Evolutionary conservation across 2,329 filamentous ascomycete species (phyloP).

Genomic region (Aspergillus amoenus): DNA sequence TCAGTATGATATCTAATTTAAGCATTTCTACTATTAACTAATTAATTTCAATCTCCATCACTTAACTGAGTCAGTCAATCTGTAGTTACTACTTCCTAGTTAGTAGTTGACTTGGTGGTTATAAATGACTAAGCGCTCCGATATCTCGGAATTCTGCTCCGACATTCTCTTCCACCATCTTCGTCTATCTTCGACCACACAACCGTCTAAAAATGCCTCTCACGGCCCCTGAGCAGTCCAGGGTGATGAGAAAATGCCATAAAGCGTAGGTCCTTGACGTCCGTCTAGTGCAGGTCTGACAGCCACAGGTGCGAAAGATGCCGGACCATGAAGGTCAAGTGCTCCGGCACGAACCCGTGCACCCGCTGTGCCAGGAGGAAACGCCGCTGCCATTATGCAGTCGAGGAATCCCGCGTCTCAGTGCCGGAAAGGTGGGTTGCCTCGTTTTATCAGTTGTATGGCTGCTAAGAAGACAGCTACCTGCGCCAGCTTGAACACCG

Average conservation of each 20-base stretch:
- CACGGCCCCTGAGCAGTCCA: neutral
- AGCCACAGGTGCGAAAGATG: slow-evolving; percentile 24
- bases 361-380: slow-evolving; percentile 26
- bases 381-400: slow-evolving; percentile 21
- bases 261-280: neutral
- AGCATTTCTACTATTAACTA: no score
- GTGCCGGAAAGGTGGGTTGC: slow-evolving; percentile 22
- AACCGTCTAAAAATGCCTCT: neutral
- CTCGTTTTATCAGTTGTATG: neutral
- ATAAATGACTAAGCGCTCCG: neutral
- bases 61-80: no score
- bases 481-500: neutral
- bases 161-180: neutral
- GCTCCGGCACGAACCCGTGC: slow-evolving; percentile 26
- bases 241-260: neutral
- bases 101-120: no score
- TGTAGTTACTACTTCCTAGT: no score
- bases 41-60: no score
- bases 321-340: slow-evolving; percentile 31
- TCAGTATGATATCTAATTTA: no score
- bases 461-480: neutral
- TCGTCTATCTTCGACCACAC: neutral
- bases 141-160: neutral
- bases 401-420: slow-evolving; percentile 22
- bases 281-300: neutral